Conservation (phyloP, 1,139 yeast species). For the Lodderomyces margitis region DNA sequence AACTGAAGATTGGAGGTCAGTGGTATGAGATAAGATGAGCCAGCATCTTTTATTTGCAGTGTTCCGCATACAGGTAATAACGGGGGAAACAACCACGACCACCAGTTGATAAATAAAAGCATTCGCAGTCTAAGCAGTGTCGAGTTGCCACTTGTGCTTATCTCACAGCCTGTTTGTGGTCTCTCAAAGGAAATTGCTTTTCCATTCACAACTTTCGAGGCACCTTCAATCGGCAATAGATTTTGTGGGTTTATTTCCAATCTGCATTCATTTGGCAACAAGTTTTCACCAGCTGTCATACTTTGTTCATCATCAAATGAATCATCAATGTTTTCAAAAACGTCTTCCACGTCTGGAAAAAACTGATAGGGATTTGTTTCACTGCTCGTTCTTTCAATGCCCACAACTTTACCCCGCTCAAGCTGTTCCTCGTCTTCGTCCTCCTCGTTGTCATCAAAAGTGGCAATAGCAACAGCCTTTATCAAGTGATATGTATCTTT, state of each 20-base stretch:
- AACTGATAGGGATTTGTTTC: slow-evolving; percentile 13
- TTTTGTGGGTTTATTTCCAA: background rate
- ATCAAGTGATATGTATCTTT: slow-evolving; percentile 38
- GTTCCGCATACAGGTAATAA: slow-evolving; percentile 16
- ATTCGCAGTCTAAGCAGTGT: background rate
- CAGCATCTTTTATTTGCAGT: background rate
- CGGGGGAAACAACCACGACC: slow-evolving; percentile 26
- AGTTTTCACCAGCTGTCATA: background rate
- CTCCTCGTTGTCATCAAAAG: slow-evolving; percentile 11
- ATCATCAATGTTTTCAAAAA: slow-evolving; percentile 11
- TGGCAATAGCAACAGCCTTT: slow-evolving; percentile 32
- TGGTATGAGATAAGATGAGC: background rate
- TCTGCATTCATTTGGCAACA: background rate
- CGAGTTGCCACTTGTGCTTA: background rate
- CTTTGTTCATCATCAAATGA: background rate
- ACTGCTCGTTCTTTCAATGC: background rate
- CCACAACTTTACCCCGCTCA: background rate
- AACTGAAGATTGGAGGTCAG: background rate
- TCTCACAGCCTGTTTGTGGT: too few relatives aligned
- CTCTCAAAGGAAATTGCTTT: background rate
- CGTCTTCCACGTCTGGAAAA: slow-evolving; percentile 11
- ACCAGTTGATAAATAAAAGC: slow-evolving; percentile 17
- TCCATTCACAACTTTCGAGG: background rate
- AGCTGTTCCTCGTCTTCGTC: slow-evolving; percentile 4
- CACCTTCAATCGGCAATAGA: background rate